Conservation (phyloP, 257 asterid species). For the Solanum bukasovii region DNA sequence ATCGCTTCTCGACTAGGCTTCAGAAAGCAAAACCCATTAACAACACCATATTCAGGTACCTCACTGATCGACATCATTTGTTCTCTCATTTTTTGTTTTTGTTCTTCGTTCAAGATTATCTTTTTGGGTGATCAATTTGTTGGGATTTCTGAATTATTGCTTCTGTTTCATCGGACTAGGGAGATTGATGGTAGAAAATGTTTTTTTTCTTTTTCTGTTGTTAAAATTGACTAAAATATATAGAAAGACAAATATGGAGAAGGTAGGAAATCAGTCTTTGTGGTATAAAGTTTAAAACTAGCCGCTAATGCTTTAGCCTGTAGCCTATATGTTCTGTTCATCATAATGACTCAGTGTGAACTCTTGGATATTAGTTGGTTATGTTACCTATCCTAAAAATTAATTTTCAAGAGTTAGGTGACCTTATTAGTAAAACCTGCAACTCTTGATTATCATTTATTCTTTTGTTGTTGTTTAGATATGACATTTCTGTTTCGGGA, state of each 20-base stretch:
- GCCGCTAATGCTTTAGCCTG: background rate
- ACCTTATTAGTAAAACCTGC: background rate
- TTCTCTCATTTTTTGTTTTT: background rate
- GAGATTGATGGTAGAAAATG: background rate
- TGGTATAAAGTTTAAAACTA: background rate
- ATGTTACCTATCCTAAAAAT: background rate
- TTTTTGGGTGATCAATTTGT: background rate
- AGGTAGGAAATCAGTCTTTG: background rate
- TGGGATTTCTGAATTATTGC: background rate
- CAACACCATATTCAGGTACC: background rate
- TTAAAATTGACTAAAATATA: background rate
- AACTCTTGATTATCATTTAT: background rate
- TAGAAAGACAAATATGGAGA: background rate
- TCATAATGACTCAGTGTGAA: background rate
- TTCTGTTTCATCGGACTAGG: background rate
- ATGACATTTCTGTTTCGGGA: background rate
- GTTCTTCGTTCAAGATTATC: background rate
- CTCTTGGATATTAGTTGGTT: background rate
- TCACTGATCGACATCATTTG: background rate
- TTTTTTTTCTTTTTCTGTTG: background rate
- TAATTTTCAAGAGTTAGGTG: background rate
- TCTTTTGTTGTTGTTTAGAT: background rate
- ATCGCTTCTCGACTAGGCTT: background rate
- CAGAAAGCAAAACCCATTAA: background rate
- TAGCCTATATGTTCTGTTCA: background rate